Conservation (phyloP, 305 asterid species). For the Ilex paraguariensis region DNA sequence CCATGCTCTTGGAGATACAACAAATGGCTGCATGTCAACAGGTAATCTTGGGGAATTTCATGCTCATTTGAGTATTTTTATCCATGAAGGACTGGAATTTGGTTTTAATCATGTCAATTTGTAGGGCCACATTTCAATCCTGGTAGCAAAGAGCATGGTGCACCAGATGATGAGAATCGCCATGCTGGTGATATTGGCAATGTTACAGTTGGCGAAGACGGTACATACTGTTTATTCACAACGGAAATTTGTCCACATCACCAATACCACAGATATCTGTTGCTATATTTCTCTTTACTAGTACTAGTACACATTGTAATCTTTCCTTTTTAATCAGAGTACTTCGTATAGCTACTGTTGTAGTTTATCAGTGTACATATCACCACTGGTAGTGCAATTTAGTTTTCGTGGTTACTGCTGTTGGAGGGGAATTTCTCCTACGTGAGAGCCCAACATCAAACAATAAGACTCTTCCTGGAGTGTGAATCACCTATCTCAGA, state of each 20-base stretch:
- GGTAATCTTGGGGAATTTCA: slow-evolving; percentile 36
- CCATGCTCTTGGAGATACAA: slow-evolving; percentile 97
- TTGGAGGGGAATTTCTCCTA: no score
- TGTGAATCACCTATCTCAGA: no score
- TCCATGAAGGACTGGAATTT: neutral
- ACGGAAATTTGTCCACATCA: no score
- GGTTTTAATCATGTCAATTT: slow-evolving; percentile 4
- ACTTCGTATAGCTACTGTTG: no score
- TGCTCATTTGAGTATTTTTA: no score
- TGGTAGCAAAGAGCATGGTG: slow-evolving; percentile 77
- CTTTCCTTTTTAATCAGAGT: no score
- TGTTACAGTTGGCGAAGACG: slow-evolving; percentile 72
- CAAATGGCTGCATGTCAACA: slow-evolving; percentile 94
- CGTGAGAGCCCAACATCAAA: no score
- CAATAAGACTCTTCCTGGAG: no score
- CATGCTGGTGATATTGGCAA: slow-evolving; percentile 99
- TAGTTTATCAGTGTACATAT: no score
- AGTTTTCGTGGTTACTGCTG: no score
- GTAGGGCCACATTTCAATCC: slow-evolving; percentile 96
- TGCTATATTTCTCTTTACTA: neutral
- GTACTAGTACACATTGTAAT: neutral
- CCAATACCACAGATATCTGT: no score
- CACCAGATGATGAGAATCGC: slow-evolving; percentile 79
- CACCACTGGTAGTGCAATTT: no score
- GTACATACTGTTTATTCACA: slow-evolving; percentile 26